Evolutionary conservation across 306 rosid species (phyloP).

Genomic region (Prunus armeniaca): DNA sequence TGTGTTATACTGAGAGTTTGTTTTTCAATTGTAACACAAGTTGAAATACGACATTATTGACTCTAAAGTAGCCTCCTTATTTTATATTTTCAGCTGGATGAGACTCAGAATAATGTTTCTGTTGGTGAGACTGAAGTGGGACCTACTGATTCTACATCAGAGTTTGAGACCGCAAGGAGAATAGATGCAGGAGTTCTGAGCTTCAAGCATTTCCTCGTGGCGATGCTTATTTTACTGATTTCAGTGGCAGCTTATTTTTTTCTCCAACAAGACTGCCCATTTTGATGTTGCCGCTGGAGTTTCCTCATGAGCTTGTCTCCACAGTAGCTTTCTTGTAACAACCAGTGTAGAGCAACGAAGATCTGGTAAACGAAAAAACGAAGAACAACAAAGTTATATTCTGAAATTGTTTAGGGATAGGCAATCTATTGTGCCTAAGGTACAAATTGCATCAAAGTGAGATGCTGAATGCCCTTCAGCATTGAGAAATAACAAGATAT

Average conservation of each 20-base stretch:
- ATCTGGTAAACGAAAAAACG: not conserved
- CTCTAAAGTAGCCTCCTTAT: not conserved
- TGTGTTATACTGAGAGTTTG: not conserved
- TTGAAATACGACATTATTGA: slow-evolving; percentile 5
- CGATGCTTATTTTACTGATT: slow-evolving; percentile 47
- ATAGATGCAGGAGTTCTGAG: slow-evolving; percentile 69
- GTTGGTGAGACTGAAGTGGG: slow-evolving; percentile 25
- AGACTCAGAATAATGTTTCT: slow-evolving; percentile 28
- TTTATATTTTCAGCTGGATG: slow-evolving; percentile 37
- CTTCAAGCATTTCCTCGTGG: slow-evolving; percentile 43
- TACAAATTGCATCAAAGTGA: not conserved
- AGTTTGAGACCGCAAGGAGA: slow-evolving; percentile 59
- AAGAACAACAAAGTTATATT: not conserved
- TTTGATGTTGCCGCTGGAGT: slow-evolving; percentile 24
- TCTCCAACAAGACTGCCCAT: slow-evolving; percentile 20
- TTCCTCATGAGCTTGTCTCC: not conserved
- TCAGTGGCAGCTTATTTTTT: slow-evolving; percentile 38
- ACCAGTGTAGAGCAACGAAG: not conserved
- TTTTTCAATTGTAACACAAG: not conserved
- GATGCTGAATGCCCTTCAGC: not conserved
- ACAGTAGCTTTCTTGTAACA: not conserved
- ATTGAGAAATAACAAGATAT: not conserved
- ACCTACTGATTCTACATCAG: slow-evolving; percentile 30
- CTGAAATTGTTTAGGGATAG: not conserved
- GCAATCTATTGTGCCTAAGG: not conserved